Evolutionary conservation across 2,329 filamentous ascomycete species (phyloP), one percentile per base, ranked within the genome.

Genomic region (Exophiala sideris): DNA sequence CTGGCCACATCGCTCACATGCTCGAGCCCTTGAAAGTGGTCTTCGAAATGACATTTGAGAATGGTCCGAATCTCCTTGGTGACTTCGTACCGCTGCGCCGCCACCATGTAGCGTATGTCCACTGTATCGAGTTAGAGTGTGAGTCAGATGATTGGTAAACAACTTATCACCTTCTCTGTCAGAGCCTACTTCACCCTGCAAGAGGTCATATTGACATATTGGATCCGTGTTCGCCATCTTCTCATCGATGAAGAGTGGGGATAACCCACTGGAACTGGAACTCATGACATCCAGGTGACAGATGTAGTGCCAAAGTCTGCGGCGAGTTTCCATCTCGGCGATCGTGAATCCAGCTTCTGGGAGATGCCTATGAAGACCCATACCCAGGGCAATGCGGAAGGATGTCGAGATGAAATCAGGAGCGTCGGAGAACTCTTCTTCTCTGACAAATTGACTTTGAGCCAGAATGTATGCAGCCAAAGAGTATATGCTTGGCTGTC

Each of bases 301-400:
- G 34, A 62, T 62, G 34, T 62, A 62, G 54, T 55, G 60, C 59
- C 59, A 62, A 20, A 62, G 52, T 8, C 59, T 33, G n/a, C 58
- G 57, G 24, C 59, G 40, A 3, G 57, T 60, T 44, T 62, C 59
- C 33, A 48, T 9, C 47, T 62, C 59, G 18, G 54, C 55, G 24
- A 45, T 32, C 10, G 50, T 45, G 14, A 60, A 54, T 4, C 45
- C 55, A 10, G 48, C 40, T 12, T 58, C 48, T 10, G 51, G 48
- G 1, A 62, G 14, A 4, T 62, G 45, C 16, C 59, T 39, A 44
- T 62, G 59, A 6, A 62, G 32, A n/a, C 59, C 59, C 59, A 62
- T 62, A 2, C 59, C 57, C 3, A 62, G 49, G 5, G 57, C 58
- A 9, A 62, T 39, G 8, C 59, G 54, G 40, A 62, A 62, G 4